Evolutionary conservation across 306 rosid genomes (phyloP).

Genomic region (Ziziphus jujuba): DNA sequence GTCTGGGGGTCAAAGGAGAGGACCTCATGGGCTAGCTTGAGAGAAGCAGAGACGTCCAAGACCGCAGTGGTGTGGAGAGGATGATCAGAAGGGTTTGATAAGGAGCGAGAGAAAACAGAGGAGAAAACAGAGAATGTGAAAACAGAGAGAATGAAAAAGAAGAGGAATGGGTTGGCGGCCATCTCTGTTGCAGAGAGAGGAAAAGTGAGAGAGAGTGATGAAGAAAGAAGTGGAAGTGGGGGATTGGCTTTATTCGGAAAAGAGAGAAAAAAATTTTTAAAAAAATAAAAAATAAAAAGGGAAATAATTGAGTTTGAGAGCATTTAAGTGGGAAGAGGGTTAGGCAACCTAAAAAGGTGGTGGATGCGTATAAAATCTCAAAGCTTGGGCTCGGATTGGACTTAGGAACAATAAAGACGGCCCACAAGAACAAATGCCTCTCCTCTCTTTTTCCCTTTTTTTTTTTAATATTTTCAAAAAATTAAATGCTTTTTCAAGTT

Average conservation of each 20-base stretch:
- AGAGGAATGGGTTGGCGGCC: slow-evolving; percentile 32
- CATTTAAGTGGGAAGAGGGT: too few relatives aligned
- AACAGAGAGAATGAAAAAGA: slow-evolving; percentile 15
- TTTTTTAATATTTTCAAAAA: too few relatives aligned
- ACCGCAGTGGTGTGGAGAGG: slow-evolving; percentile 18
- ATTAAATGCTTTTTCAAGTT: too few relatives aligned
- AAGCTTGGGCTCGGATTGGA: too few relatives aligned
- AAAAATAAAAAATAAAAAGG: too few relatives aligned
- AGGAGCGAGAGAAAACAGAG: slow-evolving; percentile 29
- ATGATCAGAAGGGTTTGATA: background rate
- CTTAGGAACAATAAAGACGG: too few relatives aligned
- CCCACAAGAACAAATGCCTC: too few relatives aligned
- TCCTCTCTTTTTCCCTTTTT: too few relatives aligned
- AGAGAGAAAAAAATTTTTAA: background rate
- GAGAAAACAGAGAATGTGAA: slow-evolving; percentile 21
- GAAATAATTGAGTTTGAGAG: too few relatives aligned
- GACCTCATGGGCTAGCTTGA: slow-evolving; percentile 51
- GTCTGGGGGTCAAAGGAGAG: slow-evolving; percentile 42
- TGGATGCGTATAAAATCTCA: too few relatives aligned
- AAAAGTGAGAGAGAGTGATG: background rate
- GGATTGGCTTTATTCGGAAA: slow-evolving; percentile 36
- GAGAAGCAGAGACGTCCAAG: slow-evolving; percentile 58
- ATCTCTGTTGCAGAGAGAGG: slow-evolving; percentile 25
- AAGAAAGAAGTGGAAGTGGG: slow-evolving; percentile 6
- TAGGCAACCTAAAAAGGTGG: too few relatives aligned